Percentiles rank a stretch among this genome's conserved stretches.
Conservation (phyloP, 306 rosid species). For the Rosa persica region DNA sequence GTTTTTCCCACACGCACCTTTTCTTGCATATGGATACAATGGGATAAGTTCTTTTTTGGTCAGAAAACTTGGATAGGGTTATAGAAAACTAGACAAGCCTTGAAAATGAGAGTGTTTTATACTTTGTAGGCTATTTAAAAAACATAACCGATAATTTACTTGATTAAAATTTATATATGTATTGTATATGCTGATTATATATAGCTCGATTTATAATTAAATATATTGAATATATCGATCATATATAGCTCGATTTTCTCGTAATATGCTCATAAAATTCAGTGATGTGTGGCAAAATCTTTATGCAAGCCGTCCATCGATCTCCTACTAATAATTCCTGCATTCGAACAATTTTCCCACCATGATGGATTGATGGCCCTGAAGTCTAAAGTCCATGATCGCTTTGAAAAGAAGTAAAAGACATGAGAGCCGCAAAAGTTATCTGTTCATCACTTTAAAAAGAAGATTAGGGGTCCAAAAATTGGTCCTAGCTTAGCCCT, state of each 20-base stretch:
- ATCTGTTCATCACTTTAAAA: constrained; percentile 27
- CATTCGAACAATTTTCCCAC: background rate
- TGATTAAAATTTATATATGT: too few species aligned
- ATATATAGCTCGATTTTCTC: too few species aligned
- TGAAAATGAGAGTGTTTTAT: constrained; percentile 1
- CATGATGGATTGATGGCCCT: background rate
- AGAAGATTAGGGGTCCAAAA: constrained; percentile 26
- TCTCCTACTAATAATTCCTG: background rate
- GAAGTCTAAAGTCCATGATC: background rate
- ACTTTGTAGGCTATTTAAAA: too few species aligned
- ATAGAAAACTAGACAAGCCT: background rate
- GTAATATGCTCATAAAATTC: too few species aligned
- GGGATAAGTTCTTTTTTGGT: background rate
- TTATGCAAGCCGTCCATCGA: too few species aligned
- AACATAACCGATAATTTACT: too few species aligned
- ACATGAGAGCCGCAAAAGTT: constrained; percentile 50
- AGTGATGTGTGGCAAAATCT: too few species aligned
- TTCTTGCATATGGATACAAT: background rate
- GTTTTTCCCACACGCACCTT: background rate
- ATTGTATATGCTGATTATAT: too few species aligned
- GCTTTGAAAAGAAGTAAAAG: constrained; percentile 17
- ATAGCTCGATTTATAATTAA: too few species aligned
- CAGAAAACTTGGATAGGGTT: too few species aligned
- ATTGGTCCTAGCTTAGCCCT: constrained; percentile 14
- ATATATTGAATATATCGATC: too few species aligned